These are phyloP conservation scores for Aspergillus brasiliensis DNA, from an alignment of 2,329 filamentous ascomycete genomes.

Conservation along the genomic window DNA sequence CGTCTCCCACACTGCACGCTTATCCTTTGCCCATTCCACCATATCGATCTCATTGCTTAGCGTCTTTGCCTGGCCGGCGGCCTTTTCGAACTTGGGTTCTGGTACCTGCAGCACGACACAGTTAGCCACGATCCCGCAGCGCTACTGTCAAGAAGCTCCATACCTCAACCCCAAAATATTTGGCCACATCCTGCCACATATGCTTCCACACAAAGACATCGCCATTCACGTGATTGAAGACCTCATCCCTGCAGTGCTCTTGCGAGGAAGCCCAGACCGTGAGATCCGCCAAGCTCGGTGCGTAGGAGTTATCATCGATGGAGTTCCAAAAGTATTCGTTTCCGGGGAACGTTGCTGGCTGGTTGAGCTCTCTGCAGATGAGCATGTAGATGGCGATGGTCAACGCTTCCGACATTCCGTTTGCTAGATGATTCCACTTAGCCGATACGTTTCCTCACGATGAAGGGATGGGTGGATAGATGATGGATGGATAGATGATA, in stretches of 20 bases:
- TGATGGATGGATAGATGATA: not conserved
- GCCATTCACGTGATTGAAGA: conserved; percentile 32
- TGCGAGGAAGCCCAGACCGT: conserved; percentile 27
- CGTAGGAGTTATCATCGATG: conserved; percentile 32
- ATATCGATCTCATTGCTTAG: conserved; percentile 24
- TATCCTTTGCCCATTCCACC: conserved; percentile 28
- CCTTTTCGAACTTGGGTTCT: conserved; percentile 19
- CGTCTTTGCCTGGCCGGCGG: conserved; percentile 10
- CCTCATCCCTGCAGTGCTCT: conserved; percentile 27
- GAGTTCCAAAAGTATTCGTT: conserved; percentile 32
- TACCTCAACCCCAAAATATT: conserved; percentile 28
- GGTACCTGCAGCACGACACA: not conserved
- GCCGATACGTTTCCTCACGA: not conserved
- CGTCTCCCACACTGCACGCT: conserved; percentile 23
- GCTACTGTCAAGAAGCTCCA: not conserved
- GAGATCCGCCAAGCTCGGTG: conserved; percentile 30
- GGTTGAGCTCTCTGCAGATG: conserved; percentile 27
- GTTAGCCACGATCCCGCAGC: not conserved
- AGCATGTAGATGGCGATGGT: conserved; percentile 32
- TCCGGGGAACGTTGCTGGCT: conserved; percentile 26
- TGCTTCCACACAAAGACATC: conserved; percentile 33
- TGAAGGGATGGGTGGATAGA: not conserved
- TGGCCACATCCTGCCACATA: conserved; percentile 24
- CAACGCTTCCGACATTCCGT: conserved; percentile 33
- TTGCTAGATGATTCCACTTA: conserved; percentile 11